phyloP scores from a whole-genome alignment of 2,329 filamentous ascomycete species.

The Didymella pinodella region DNA sequence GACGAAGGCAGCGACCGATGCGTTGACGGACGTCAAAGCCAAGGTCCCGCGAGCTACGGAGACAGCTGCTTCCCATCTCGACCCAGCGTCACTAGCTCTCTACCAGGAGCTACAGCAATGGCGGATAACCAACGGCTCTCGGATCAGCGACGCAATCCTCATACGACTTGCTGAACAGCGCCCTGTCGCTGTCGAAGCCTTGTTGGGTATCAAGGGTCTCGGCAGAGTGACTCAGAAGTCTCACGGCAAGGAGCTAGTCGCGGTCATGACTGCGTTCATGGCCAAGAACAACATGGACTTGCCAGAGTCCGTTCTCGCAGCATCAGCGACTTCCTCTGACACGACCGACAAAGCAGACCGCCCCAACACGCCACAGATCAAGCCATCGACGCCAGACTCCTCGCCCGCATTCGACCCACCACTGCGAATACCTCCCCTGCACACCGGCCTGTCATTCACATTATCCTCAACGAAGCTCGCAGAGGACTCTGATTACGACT shows the following conservation, averaged over 20 bases:
- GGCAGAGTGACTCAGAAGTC: slow-evolving; percentile 26
- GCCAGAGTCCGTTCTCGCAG: neutral
- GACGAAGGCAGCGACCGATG: neutral
- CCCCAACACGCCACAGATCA: neutral
- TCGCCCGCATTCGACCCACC: slow-evolving; percentile 35
- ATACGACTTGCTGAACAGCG: slow-evolving; percentile 33
- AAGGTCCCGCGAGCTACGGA: neutral
- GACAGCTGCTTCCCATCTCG: slow-evolving; percentile 8
- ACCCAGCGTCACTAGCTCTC: slow-evolving; percentile 27
- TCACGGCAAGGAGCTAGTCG: slow-evolving; percentile 42
- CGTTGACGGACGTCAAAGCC: neutral
- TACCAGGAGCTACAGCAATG: slow-evolving; percentile 29
- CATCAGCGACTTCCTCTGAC: neutral
- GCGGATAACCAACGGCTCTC: slow-evolving; percentile 31
- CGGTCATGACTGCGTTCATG: slow-evolving; percentile 33
- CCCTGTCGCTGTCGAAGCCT: slow-evolving; percentile 26
- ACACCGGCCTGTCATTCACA: slow-evolving; percentile 31
- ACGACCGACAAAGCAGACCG: neutral
- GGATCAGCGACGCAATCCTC: slow-evolving; percentile 36
- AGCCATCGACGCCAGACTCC: slow-evolving; percentile 24
- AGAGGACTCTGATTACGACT: neutral
- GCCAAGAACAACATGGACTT: slow-evolving; percentile 9
- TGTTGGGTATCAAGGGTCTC: slow-evolving; percentile 40
- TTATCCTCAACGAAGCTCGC: slow-evolving; percentile 35
- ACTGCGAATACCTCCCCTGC: slow-evolving; percentile 21